Conservation (phyloP, 768 basidiomycete genomes). For the Naganishia kalamii region DNA sequence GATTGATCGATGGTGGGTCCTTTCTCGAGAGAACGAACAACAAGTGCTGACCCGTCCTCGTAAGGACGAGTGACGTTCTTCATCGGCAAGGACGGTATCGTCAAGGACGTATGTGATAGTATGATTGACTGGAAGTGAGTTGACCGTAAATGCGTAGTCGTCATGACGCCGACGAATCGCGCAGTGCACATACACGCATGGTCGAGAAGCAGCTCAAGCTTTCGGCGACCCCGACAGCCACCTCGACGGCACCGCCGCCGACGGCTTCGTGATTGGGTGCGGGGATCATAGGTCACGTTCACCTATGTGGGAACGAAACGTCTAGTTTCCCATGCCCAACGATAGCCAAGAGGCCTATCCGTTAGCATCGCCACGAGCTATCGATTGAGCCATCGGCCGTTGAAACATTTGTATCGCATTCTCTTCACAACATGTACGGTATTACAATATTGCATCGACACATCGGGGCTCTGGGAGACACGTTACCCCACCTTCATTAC, state of each 20-base stretch:
- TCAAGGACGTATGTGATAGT: conserved; percentile 53
- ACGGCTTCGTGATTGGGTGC: background rate
- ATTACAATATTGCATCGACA: too few relatives aligned
- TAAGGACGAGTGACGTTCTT: conserved; percentile 63
- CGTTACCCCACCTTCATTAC: background rate
- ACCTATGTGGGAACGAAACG: too few relatives aligned
- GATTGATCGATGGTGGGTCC: conserved; percentile 52
- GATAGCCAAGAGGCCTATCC: too few relatives aligned
- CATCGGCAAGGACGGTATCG: conserved; percentile 63
- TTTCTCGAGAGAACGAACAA: background rate
- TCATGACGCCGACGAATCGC: too few relatives aligned
- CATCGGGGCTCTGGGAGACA: background rate
- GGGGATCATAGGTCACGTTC: background rate
- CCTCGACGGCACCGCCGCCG: background rate
- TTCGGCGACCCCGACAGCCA: conserved; percentile 6
- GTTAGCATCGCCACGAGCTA: too few relatives aligned
- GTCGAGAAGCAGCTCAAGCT: conserved; percentile 15
- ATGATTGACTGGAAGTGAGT: conserved; percentile 22
- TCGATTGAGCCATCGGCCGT: too few relatives aligned
- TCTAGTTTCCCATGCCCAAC: too few relatives aligned
- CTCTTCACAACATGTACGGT: background rate
- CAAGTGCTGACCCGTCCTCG: conserved; percentile 34
- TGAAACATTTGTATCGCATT: too few relatives aligned
- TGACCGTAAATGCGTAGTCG: too few relatives aligned
- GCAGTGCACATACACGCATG: conserved; percentile 14